Conservation (phyloP, 2,329 filamentous ascomycete genomes). For the Fusarium newnesense region DNA sequence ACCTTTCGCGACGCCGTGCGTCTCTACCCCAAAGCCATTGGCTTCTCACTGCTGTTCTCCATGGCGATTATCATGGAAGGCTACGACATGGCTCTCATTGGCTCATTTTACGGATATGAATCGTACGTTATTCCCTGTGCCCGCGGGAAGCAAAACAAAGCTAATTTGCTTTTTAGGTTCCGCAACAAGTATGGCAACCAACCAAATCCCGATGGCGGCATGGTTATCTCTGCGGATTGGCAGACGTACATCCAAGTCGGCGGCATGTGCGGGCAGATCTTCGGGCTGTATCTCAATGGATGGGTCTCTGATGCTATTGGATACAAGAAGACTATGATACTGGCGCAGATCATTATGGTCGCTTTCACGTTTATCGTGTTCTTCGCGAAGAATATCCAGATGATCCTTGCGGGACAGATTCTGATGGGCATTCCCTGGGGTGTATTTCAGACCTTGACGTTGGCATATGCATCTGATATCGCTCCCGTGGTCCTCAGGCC, state of each 20-base stretch:
- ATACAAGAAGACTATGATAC: conserved; percentile 69
- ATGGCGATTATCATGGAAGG: conserved; percentile 55
- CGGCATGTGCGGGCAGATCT: conserved; percentile 66
- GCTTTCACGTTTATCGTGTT: conserved; percentile 70
- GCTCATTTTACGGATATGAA: conserved; percentile 54
- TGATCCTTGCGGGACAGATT: conserved; percentile 66
- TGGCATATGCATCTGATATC: conserved; percentile 74
- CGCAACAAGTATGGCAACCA: conserved; percentile 60
- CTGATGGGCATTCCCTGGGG: conserved; percentile 67
- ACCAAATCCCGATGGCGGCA: conserved; percentile 25
- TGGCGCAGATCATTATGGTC: conserved; percentile 59
- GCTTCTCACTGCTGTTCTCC: conserved; percentile 55
- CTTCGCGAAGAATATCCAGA: conserved; percentile 64
- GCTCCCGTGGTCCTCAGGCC: conserved; percentile 67
- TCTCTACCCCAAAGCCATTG: conserved; percentile 55
- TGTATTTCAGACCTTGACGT: conserved; percentile 62
- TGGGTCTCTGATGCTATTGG: conserved; percentile 69
- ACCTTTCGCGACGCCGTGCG: conserved; percentile 50
- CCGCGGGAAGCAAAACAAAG: fast-evolving
- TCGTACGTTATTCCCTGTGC: conserved; percentile 15
- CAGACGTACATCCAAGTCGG: conserved; percentile 52
- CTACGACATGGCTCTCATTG: conserved; percentile 55
- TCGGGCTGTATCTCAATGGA: conserved; percentile 71
- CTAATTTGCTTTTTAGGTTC: conserved; percentile 43
- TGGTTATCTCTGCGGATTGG: conserved; percentile 39